A percentile compares a stretch with the other conserved stretches of the same genome.
Conservation (phyloP, 1,139 yeast species). For the Geotrichum bryndzae region DNA sequence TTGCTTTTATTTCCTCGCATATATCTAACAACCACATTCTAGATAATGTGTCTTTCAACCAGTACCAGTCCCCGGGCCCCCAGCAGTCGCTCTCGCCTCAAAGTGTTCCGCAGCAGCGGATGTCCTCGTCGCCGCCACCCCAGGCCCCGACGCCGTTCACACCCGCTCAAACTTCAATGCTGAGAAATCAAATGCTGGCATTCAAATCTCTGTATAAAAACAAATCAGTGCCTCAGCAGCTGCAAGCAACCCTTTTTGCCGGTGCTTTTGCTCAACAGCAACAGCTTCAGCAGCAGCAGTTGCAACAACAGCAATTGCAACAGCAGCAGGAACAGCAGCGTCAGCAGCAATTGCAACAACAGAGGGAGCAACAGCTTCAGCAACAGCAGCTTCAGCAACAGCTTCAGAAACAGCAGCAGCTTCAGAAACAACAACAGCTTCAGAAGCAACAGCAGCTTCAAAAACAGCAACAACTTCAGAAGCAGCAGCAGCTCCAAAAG, state of each 20-base stretch:
- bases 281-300: not conserved
- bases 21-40: not conserved
- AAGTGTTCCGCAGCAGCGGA: constrained; percentile 3
- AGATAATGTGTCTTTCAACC: not conserved
- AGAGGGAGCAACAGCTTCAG: constrained; percentile 3
- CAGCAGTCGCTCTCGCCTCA: constrained; percentile 1
- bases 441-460: constrained; percentile 4
- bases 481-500: not conserved
- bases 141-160: constrained; percentile 25
- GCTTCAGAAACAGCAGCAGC: not conserved
- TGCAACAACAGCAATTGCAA: not conserved
- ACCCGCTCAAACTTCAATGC: constrained; percentile 43
- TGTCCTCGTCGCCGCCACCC: constrained; percentile 6
- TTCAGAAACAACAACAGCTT: constrained; percentile 5
- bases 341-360: constrained; percentile 1
- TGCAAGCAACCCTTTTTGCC: constrained; percentile 35
- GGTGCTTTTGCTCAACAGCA: not conserved
- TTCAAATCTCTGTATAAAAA: constrained; percentile 69
- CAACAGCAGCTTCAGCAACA: not conserved
- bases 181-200: constrained; percentile 66
- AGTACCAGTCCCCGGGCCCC: not conserved
- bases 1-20: not conserved
- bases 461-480: not conserved
- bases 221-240: constrained; percentile 53
- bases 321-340: not conserved